Conservation (phyloP, 2,329 filamentous ascomycete genomes). For the Fusarium sp. region DNA sequence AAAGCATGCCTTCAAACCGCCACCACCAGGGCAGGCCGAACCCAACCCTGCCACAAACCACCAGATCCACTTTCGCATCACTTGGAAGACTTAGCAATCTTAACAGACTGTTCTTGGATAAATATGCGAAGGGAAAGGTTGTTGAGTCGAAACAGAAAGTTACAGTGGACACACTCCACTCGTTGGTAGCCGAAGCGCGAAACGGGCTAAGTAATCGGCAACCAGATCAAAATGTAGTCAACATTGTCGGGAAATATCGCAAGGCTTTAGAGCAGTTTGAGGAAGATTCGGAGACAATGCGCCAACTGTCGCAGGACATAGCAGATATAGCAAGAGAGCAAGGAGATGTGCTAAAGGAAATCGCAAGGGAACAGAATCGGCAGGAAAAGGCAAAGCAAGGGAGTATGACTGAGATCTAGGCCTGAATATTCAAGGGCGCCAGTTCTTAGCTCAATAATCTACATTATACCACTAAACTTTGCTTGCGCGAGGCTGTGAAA, state of each 20-base stretch:
- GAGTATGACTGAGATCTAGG: not conserved
- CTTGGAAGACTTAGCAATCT: rapidly evolving
- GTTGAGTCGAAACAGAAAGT: too few species aligned
- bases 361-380: not conserved
- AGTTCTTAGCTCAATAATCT: not conserved
- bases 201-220: not conserved
- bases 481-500: not conserved
- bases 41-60: not conserved
- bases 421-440: not conserved
- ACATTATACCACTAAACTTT: not conserved
- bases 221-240: not conserved
- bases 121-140: too few species aligned
- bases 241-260: not conserved
- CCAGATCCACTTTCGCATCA: too few species aligned
- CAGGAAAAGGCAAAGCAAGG: not conserved
- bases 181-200: not conserved
- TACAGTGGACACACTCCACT: not conserved
- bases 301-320: rapidly evolving
- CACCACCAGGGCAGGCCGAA: too few species aligned
- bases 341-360: too few species aligned
- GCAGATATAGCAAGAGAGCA: not conserved
- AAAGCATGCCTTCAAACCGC: not conserved
- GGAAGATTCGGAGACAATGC: rapidly evolving
- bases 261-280: rapidly evolving
- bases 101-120: not conserved